Conservation (phyloP, 352 stramenopile species). For the Globisporangium lucens region DNA sequence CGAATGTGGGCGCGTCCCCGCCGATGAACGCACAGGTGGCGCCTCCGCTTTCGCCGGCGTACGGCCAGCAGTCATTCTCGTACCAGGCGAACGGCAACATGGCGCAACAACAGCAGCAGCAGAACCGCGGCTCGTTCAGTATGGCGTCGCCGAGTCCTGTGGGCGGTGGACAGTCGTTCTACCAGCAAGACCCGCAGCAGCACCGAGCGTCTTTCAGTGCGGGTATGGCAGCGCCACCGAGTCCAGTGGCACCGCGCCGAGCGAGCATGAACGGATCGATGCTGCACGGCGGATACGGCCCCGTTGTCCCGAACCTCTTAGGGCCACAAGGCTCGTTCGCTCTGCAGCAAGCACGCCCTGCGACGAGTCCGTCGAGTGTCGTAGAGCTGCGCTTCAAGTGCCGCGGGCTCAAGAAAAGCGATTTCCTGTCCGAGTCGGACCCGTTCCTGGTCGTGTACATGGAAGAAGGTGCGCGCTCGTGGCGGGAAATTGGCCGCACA, state of each 20-base stretch:
- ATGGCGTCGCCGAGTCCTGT: conserved; percentile 13
- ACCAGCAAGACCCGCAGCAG: conserved; percentile 9
- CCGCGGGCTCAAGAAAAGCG: conserved; percentile 67
- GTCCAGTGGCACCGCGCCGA: neutral
- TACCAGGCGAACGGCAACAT: conserved; percentile 3
- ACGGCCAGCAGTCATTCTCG: conserved; percentile 13
- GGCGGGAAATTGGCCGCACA: conserved; percentile 72
- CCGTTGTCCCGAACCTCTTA: conserved; percentile 26
- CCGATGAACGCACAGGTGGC: neutral
- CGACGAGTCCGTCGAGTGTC: conserved; percentile 39
- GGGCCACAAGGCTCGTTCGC: conserved; percentile 4
- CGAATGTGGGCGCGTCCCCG: neutral
- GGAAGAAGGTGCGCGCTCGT: conserved; percentile 43
- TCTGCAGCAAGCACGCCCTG: neutral
- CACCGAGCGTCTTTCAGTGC: neutral
- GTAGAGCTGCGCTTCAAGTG: conserved; percentile 69
- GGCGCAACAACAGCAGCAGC: conserved; percentile 13
- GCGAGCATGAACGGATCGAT: conserved; percentile 13
- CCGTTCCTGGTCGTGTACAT: conserved; percentile 76
- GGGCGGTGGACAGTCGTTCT: conserved; percentile 10
- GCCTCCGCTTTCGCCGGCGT: neutral
- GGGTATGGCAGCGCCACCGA: neutral
- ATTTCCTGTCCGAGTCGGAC: conserved; percentile 69
- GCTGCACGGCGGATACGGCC: conserved; percentile 43
- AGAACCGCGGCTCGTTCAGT: conserved; percentile 13